A percentile compares a stretch with the other conserved stretches of the same genome.
Conservation (phyloP, 257 asterid species). For the Perilla frutescens region DNA sequence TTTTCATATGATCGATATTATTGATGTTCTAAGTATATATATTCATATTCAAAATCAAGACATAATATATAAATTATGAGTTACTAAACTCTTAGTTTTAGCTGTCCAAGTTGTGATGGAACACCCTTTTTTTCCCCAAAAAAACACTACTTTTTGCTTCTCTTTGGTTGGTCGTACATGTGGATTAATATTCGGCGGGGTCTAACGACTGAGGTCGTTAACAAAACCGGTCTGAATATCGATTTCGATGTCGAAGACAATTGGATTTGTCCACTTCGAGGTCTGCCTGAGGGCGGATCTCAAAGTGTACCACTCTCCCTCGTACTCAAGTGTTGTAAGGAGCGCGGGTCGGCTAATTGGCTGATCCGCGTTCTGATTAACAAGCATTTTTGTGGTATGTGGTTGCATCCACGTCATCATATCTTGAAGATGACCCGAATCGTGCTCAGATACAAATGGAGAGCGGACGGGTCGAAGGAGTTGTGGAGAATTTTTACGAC, state of each 20-base stretch:
- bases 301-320: constrained; percentile 10
- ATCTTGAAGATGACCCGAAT: constrained; percentile 4
- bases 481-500: not conserved
- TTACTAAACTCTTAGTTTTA: too few species aligned
- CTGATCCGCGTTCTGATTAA: not conserved
- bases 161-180: not conserved
- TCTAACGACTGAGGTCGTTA: not conserved
- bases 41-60: too few species aligned
- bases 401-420: not conserved
- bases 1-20: too few species aligned
- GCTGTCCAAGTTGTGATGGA: not conserved
- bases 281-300: not conserved
- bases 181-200: not conserved
- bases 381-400: not conserved
- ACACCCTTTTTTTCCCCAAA: not conserved
- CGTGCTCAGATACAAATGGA: not conserved
- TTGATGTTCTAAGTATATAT: too few species aligned
- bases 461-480: not conserved
- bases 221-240: not conserved
- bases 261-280: not conserved
- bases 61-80: too few species aligned
- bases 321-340: not conserved
- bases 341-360: not conserved
- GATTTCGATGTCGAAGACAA: not conserved
- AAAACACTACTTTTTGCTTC: not conserved